phyloP scores from a whole-genome alignment of 2,329 filamentous ascomycete genomes.

The Cadophora gregata region DNA sequence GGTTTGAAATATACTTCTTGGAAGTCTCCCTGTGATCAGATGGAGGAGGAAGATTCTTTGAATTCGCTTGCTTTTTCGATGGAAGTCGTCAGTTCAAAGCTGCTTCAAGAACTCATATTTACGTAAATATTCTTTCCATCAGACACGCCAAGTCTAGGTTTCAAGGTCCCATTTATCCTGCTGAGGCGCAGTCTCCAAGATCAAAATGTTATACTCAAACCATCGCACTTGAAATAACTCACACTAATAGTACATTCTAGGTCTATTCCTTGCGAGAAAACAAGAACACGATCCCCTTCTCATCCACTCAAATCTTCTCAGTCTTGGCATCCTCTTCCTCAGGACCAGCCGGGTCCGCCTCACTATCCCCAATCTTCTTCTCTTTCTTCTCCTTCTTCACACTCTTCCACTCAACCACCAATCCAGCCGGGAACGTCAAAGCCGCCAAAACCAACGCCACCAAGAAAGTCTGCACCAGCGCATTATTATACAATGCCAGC shows the following conservation, averaged over 20 bases:
- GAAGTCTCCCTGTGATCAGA: too few species aligned
- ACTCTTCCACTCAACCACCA: slow-evolving; percentile 56
- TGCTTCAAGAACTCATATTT: background rate
- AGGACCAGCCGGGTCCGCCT: background rate
- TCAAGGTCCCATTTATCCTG: background rate
- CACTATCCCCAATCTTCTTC: background rate
- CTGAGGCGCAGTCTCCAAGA: background rate
- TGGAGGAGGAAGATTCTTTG: background rate
- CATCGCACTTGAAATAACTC: background rate
- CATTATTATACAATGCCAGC: slow-evolving; percentile 57
- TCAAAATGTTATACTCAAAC: background rate
- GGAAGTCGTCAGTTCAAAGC: background rate
- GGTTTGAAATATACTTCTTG: background rate
- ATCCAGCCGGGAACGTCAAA: slow-evolving; percentile 53
- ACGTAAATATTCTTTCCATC: background rate
- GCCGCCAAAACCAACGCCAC: slow-evolving; percentile 55
- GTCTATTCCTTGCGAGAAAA: background rate
- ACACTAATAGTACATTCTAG: background rate
- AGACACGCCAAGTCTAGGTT: background rate
- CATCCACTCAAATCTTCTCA: background rate
- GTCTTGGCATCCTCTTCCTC: background rate
- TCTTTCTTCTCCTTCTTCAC: slow-evolving; percentile 25
- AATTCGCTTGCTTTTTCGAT: background rate
- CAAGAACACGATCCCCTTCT: background rate
- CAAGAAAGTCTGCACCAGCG: slow-evolving; percentile 59